Evolutionary conservation across 495 filamentous ascomycete genomes (phyloP).

Genomic region (Hyaloscypha variabilis): DNA sequence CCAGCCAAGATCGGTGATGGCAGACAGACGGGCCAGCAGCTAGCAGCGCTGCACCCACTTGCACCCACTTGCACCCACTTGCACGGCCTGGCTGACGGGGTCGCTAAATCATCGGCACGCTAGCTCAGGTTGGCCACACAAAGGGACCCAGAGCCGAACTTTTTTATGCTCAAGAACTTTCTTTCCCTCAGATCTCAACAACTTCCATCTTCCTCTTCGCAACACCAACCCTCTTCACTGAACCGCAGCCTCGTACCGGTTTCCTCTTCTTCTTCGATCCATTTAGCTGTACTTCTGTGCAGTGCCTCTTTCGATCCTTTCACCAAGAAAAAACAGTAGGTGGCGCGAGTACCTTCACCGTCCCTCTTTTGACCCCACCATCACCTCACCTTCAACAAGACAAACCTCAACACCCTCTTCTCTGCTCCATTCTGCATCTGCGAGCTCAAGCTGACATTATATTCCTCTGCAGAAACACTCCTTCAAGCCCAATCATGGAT

Average conservation of each 20-base stretch:
- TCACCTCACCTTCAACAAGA: not conserved
- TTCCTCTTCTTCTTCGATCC: constrained; percentile 10
- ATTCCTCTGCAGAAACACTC: constrained; percentile 29
- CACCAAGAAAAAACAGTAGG: not conserved
- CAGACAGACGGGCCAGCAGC: no score
- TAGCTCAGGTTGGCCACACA: constrained; percentile 7
- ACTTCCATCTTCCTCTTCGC: not conserved
- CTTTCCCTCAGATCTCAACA: not conserved
- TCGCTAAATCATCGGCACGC: constrained; percentile 1
- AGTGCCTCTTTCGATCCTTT: constrained; percentile 15
- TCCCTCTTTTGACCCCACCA: constrained; percentile 27
- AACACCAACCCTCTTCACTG: not conserved
- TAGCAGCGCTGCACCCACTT: no score
- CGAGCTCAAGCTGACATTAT: constrained; percentile 12
- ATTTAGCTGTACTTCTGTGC: constrained; percentile 9
- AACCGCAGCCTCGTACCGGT: constrained; percentile 10
- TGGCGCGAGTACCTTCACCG: constrained; percentile 13
- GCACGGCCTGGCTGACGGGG: not conserved
- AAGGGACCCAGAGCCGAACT: constrained; percentile 2
- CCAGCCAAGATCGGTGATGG: not conserved
- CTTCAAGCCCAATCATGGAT: constrained; percentile 45
- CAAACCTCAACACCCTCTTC: not conserved
- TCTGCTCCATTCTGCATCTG: not conserved
- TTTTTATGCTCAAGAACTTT: not conserved
- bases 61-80: not conserved